These are phyloP conservation scores for Botrytis galanthina DNA, from an alignment of 2,329 filamentous ascomycete genomes.

Conservation along the genomic window DNA sequence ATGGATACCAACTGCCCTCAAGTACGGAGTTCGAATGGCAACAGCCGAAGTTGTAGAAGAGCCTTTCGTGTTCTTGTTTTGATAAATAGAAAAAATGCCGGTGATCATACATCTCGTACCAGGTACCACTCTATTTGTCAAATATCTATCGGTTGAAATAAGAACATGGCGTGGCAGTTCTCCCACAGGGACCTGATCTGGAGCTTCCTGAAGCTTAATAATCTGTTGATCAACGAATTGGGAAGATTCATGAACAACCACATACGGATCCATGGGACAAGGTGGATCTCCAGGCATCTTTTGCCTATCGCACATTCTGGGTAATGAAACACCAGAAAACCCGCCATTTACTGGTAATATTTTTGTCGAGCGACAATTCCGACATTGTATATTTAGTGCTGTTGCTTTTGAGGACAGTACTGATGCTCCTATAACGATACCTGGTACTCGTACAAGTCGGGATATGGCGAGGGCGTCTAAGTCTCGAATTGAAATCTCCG, in stretches of 20 bases:
- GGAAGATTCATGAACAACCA: constrained; percentile 90
- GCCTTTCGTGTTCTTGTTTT: constrained; percentile 82
- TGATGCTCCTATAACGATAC: constrained; percentile 95
- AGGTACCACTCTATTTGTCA: constrained; percentile 93
- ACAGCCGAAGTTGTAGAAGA: constrained; percentile 74
- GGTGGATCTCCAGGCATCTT: constrained; percentile 68
- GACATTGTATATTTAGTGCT: constrained; percentile 79
- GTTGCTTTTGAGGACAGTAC: constrained; percentile 97
- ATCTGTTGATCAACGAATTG: constrained; percentile 97
- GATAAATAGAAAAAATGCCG: constrained; percentile 97
- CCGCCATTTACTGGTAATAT: constrained; percentile 75
- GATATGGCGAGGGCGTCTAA: constrained; percentile 91
- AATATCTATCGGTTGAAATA: constrained; percentile 91
- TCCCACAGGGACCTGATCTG: constrained; percentile 95
- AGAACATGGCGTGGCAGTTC: constrained; percentile 93
- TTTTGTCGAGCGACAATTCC: constrained; percentile 74
- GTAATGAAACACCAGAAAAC: constrained; percentile 83
- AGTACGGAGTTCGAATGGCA: constrained; percentile 91
- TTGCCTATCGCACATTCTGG: constrained; percentile 69
- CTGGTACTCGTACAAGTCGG: constrained; percentile 91
- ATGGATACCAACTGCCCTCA: constrained; percentile 88
- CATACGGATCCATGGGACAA: constrained; percentile 93
- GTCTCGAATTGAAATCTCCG: constrained; percentile 89
- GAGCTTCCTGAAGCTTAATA: constrained; percentile 95
- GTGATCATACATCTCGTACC: constrained; percentile 93